Evolutionary conservation across 2,329 filamentous ascomycete species (phyloP), one percentile per base, ranked within the genome.

Genomic region (Colletotrichum sp.): DNA sequence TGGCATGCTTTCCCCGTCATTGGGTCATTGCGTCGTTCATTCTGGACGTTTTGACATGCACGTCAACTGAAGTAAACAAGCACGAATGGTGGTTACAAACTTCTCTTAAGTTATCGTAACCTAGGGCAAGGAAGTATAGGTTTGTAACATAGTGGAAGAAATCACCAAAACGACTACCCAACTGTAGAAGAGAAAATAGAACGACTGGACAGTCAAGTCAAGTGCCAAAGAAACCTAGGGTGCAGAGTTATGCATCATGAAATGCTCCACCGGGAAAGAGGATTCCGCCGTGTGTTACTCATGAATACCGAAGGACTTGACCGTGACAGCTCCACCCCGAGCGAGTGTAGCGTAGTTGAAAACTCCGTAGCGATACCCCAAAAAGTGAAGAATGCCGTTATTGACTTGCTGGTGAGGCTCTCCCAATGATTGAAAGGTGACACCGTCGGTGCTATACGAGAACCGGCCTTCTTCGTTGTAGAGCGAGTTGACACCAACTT

Each of bases 91-190:
- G 39, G 39, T 4, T 44, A 4, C 5, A n/a, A n/a, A 44, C 16
- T 44, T 44, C 36, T 44, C 16, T 39, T 39, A 0, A 39, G 15
- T 39, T 39, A 39, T 39, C 2, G 16, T 39, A 9, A 18, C n/a
- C n/a, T n/a, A 18, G 36, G 8, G 39, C 0, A 44, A n/a, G 39
- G 3, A 36, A 36, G 34, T 36, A 0, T 36, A 16, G 18, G 16
- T 21, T 21, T 52, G 8, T 21, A 21, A 4, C 9, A 7, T 21
- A 21, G 0, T 21, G 0, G n/a, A n/a, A 18, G n/a, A 21, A 49
- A 1, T 12, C 2, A 49, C 0, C 6, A 4, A 13, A 9, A n/a
- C 10, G 0, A 49, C n/a, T 21, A 7, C 8, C 10, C 10, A 12
- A 0, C 3, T 2, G n/a, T 12, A 49, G 44, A 49, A 49, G n/a